Evolutionary conservation across 176 grass and related monocot species (phyloP).

Genomic region (Hsuehochloa calcarea): DNA sequence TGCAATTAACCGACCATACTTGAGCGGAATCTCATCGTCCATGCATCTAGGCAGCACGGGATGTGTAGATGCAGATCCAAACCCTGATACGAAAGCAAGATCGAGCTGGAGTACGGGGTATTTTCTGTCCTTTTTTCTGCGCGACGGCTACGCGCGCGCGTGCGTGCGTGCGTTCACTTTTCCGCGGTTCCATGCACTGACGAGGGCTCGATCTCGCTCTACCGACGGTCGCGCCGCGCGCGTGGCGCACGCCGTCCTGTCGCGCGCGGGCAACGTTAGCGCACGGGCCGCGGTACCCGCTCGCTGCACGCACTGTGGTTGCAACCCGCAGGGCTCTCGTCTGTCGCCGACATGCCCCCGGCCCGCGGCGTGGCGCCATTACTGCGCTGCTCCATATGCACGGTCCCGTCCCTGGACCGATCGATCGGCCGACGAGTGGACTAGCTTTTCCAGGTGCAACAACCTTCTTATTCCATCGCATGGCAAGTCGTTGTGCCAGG

Average conservation of each 20-base stretch:
- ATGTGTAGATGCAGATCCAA: neutral
- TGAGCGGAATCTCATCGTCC: too few relatives aligned
- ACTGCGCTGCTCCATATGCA: neutral
- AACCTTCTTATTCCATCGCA: neutral
- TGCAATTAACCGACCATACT: neutral
- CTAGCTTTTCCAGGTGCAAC: neutral
- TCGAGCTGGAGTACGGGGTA: neutral
- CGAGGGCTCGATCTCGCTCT: neutral
- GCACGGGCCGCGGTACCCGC: neutral
- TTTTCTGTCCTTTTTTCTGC: neutral
- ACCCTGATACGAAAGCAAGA: neutral
- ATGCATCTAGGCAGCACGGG: neutral
- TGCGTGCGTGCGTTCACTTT: neutral
- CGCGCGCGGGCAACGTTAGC: neutral
- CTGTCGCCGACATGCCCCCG: constrained; percentile 38
- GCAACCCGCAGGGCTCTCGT: neutral
- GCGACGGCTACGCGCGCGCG: too few relatives aligned
- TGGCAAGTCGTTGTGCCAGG: neutral
- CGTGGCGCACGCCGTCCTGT: constrained; percentile 27
- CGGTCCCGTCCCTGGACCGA: neutral
- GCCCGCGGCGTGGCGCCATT: constrained; percentile 36
- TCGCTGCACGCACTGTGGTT: neutral
- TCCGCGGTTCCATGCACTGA: neutral
- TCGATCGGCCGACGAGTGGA: neutral
- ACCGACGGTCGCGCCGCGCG: neutral